Base-by-base conservation (phyloP, 768 basidiomycete genomes). In the Mycena alexandri region DNA sequence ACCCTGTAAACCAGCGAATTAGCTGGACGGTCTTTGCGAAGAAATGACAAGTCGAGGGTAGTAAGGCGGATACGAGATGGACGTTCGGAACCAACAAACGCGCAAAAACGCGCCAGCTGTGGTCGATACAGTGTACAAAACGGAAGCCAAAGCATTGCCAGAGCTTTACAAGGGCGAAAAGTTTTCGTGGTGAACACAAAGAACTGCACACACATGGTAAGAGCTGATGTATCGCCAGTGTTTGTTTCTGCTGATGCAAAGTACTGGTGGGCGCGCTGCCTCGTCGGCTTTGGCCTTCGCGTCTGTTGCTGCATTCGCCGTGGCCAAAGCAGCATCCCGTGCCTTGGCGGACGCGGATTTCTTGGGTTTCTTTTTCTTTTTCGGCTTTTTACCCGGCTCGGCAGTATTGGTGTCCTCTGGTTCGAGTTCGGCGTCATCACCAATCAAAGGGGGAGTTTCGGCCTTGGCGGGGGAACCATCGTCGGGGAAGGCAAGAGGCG, bases 171-270 rank as follows among this genome's bases (percentile, higher is more conserved):
- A 29, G 29, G 6, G 29, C 29, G 48, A 25, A 22, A 42, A 10
- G 38, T 38, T 38, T 13, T 10, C 34, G 24, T 14, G 52, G 24
- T 6, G 13, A 33, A 24, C 9, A 24, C 38, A 16, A 63, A 24
- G 47, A 66, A 71, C 48, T 46, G 66, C 52, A 89, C 90, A 66
- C 80, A 94, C 93, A 77, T 94, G 93, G 77, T 93, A 95, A 24
- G 94, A 94, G 79, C 92, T 94, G 79, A 96, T 95, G 74, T 95
- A 95, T 33, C 90, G 88, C 95, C 94, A 95, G 74, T 96, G 95
- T 78, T 96, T 96, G 82, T 96, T 95, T 71, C 95, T 87, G 80
- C 92, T 93, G 73, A 96, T 96, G 76, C 92, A 93, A 4, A 96
- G 85, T 41, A 92, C 88, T 0, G 90, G 85, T 17, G 88, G 88